A percentile compares a stretch with the other conserved stretches of the same genome.
These are phyloP conservation scores for Paramecium primaurelia DNA, from an alignment of 73 alveolate species.

Conservation along the genomic window DNA sequence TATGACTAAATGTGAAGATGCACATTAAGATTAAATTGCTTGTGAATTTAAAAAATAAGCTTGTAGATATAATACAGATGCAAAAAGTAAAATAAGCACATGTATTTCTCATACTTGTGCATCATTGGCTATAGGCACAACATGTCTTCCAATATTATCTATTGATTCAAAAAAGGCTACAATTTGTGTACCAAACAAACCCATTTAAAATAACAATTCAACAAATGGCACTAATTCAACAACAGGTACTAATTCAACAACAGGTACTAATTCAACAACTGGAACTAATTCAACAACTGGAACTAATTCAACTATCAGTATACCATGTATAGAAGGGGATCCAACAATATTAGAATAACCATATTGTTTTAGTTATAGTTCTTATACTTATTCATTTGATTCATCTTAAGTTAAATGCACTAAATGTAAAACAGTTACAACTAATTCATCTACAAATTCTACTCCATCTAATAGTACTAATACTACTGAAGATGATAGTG, in stretches of 20 bases:
- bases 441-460: not conserved
- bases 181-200: not conserved
- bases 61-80: not conserved
- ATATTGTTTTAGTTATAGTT: not conserved
- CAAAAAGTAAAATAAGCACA: not conserved
- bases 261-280: not conserved
- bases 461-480: not conserved
- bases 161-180: not conserved
- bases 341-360: not conserved
- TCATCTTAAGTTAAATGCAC: not conserved
- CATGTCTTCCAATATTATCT: not conserved
- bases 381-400: not conserved
- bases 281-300: not conserved
- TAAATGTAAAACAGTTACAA: not conserved
- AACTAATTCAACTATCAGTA: not conserved
- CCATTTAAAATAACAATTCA: not conserved
- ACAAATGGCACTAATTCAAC: not conserved
- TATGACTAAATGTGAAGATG: not conserved
- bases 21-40: not conserved
- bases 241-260: not conserved
- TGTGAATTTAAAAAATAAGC: not conserved
- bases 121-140: not conserved
- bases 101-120: conserved; percentile 7
- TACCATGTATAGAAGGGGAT: not conserved
- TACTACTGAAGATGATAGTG: not conserved